Conservation (phyloP, 2,329 filamentous ascomycete genomes). For the Cercospora nicotianae region DNA sequence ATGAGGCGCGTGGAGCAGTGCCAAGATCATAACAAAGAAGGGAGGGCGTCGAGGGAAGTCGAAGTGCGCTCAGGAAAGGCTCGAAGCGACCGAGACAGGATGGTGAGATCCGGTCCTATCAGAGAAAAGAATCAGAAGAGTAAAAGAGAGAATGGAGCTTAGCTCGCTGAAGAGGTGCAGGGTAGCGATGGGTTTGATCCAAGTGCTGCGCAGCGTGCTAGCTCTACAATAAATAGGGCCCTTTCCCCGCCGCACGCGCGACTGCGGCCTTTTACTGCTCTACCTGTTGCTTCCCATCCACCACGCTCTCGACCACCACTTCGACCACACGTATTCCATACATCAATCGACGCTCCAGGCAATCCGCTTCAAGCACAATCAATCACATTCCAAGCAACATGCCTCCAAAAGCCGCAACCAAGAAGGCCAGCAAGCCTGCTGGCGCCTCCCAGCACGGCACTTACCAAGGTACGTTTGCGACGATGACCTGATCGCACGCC, state of each 20-base stretch:
- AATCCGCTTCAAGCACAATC: conserved; percentile 19
- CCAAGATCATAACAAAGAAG: conserved; percentile 11
- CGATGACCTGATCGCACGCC: conserved; percentile 32
- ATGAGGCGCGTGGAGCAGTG: conserved; percentile 1
- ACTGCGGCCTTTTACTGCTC: not conserved
- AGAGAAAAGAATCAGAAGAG: conserved; percentile 9
- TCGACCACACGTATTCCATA: not conserved
- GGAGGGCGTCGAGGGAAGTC: not conserved
- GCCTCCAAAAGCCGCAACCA: conserved; percentile 28
- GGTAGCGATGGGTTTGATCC: conserved; percentile 5
- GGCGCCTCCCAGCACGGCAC: conserved; percentile 60
- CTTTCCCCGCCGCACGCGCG: conserved; percentile 1
- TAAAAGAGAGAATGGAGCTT: conserved; percentile 3
- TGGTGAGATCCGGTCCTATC: not conserved
- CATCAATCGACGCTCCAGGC: conserved; percentile 25
- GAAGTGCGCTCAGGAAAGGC: conserved; percentile 12
- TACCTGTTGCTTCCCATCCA: conserved; percentile 4
- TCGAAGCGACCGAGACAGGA: conserved; percentile 9
- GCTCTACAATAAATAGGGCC: conserved; percentile 5
- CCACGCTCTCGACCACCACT: conserved; percentile 2
- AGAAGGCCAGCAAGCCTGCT: conserved; percentile 40
- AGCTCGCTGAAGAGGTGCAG: conserved; percentile 1
- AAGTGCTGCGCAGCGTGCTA: not conserved
- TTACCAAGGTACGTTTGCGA: conserved; percentile 63
- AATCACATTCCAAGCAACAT: conserved; percentile 23